A percentile compares a stretch with the other conserved stretches of the same genome.
These are phyloP conservation scores for Bauhinia variegata DNA, from an alignment of 306 rosid species.

Conservation along the genomic window DNA sequence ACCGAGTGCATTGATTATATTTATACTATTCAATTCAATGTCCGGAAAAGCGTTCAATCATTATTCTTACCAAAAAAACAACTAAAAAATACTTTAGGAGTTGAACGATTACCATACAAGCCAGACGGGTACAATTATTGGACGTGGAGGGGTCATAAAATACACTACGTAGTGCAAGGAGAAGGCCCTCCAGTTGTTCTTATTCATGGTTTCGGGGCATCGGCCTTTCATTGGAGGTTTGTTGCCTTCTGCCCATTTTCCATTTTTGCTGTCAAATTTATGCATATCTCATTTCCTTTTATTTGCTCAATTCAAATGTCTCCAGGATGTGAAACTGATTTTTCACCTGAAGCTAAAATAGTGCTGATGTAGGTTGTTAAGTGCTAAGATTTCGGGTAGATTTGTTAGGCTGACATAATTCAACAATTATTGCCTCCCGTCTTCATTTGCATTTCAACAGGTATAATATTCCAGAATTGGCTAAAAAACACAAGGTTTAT, in stretches of 20 bases:
- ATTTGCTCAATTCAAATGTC: background rate
- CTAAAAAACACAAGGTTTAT: conserved; percentile 83
- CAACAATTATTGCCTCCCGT: background rate
- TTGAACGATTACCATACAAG: conserved; percentile 66
- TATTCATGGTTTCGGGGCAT: conserved; percentile 96
- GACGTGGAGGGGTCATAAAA: conserved; percentile 89
- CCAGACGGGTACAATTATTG: conserved; percentile 85
- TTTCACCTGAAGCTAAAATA: background rate
- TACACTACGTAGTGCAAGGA: conserved; percentile 93
- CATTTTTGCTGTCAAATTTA: background rate
- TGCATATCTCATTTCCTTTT: background rate
- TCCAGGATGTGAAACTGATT: background rate
- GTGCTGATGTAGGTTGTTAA: conserved; percentile 3
- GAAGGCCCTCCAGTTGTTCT: conserved; percentile 88
- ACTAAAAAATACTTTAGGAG: too few species aligned
- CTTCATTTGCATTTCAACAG: conserved; percentile 43
- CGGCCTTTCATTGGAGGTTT: conserved; percentile 93
- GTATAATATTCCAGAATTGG: conserved; percentile 91
- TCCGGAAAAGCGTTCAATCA: too few species aligned
- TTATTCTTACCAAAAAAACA: too few species aligned
- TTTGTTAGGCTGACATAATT: conserved; percentile 8
- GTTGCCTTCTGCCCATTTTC: background rate
- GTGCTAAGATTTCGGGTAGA: background rate
- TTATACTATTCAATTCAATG: background rate
- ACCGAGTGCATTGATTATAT: background rate